phyloP scores from a whole-genome alignment of 2,329 filamentous ascomycete species.

The Monosporascus sp. region DNA sequence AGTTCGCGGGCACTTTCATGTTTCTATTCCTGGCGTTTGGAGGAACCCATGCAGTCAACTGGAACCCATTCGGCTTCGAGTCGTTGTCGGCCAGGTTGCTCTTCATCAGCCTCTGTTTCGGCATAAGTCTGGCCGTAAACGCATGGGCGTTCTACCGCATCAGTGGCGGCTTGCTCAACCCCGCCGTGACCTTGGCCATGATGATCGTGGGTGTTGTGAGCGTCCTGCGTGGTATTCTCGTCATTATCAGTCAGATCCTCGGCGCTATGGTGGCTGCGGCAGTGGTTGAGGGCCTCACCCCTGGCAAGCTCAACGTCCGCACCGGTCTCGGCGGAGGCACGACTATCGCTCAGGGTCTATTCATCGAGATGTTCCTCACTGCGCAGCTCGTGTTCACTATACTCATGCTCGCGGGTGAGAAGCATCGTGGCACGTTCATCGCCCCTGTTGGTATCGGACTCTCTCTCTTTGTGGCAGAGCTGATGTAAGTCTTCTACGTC shows the following conservation, averaged over 20 bases:
- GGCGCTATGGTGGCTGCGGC: constrained; percentile 24
- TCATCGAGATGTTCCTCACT: constrained; percentile 53
- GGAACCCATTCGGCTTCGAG: constrained; percentile 12
- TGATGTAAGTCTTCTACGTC: background rate
- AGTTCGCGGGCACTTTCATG: constrained; percentile 29
- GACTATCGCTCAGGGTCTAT: constrained; percentile 43
- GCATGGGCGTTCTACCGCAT: constrained; percentile 37
- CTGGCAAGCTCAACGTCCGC: constrained; percentile 39
- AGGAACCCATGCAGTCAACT: constrained; percentile 27
- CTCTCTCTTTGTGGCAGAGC: constrained; percentile 46
- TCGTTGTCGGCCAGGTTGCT: constrained; percentile 23
- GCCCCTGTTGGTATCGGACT: constrained; percentile 61
- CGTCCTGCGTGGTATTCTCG: constrained; percentile 3
- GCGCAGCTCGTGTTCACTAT: constrained; percentile 49
- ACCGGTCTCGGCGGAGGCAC: constrained; percentile 42
- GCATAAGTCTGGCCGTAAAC: constrained; percentile 34
- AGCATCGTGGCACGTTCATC: constrained; percentile 58
- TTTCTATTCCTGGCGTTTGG: constrained; percentile 30
- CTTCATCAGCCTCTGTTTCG: constrained; percentile 32
- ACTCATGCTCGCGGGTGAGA: constrained; percentile 57
- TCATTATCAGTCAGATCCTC: constrained; percentile 12
- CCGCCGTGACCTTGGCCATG: constrained; percentile 16
- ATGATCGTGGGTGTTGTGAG: constrained; percentile 8
- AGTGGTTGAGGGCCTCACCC: constrained; percentile 37
- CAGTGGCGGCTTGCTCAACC: constrained; percentile 21